A percentile compares a stretch with the other conserved stretches of the same genome.
Conservation (phyloP, 2,329 filamentous ascomycete genomes). For the Diaporthe amygdali region DNA sequence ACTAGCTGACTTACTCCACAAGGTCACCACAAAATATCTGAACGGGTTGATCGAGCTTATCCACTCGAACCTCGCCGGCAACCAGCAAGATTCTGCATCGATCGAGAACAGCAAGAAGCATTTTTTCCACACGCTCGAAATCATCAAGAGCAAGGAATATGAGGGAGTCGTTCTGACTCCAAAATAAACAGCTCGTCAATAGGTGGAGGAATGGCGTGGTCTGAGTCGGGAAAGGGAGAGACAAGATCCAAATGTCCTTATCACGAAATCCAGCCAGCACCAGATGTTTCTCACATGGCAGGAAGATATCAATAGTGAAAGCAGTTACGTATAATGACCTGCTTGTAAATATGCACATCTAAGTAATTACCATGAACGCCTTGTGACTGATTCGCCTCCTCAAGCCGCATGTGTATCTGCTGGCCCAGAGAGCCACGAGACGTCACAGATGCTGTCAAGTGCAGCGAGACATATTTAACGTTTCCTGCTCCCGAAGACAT, state of each 20-base stretch:
- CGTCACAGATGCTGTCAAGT: background rate
- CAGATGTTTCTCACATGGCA: background rate
- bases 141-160: slow-evolving; percentile 89
- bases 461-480: background rate
- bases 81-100: slow-evolving; percentile 78
- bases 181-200: slow-evolving; percentile 40
- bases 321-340: slow-evolving; percentile 7
- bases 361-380: background rate
- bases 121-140: slow-evolving; percentile 93
- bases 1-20: background rate
- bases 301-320: background rate
- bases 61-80: slow-evolving; percentile 90
- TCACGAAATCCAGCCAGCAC: background rate
- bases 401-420: background rate
- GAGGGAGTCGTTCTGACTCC: slow-evolving; percentile 84
- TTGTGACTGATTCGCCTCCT: no score
- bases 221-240: background rate
- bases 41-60: slow-evolving; percentile 98
- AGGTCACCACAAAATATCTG: slow-evolving; percentile 94
- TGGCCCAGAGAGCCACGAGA: background rate
- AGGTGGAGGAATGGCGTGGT: background rate
- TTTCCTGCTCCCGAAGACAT: background rate
- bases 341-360: slow-evolving; percentile 17
- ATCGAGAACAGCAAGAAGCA: slow-evolving; percentile 92
- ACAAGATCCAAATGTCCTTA: background rate